Evolutionary conservation across 768 basidiomycete genomes (phyloP), one percentile per base, ranked within the genome.

Genomic region (Lyophyllum decastes): DNA sequence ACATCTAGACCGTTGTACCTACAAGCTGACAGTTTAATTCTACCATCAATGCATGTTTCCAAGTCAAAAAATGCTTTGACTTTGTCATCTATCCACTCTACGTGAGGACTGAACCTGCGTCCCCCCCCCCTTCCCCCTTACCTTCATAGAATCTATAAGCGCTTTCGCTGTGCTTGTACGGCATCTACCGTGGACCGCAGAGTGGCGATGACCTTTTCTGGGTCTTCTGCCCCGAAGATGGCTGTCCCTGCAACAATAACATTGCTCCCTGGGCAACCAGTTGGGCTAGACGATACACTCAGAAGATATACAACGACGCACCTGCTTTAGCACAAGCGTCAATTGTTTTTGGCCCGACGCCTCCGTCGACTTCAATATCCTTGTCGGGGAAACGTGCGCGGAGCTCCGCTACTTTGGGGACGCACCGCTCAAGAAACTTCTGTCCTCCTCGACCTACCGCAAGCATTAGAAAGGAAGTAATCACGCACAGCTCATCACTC

Each of bases 231-330:
- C 41, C 82, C 84, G 68, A 98, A 98, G 59, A 99, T 90, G 6
- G 96, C 95, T 7, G 95, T 98, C 12, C 97, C 97, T 12, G 97
- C 95, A 26, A 99, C 97, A 52, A 98, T 94, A 62, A 99, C 95
- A 67, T 99, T 99, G 74, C 94, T 95, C 21, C 96, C 96, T 95
- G 52, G 19, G 21, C 14, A n/a, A 40, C 10, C 14, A 49, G 22
- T 17, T 43, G 25, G 3, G 27, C 33, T 25, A 25, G 5, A 43
- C 10, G 16, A 17, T 54, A 30, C 50, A 49, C 50, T 43, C 6
- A 14, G 47, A 53, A 54, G 14, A 63, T 22, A 10, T 2, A 22
- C 14, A 26, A 3, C 11, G 16, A 34, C 73, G 49, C 64, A 90
- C 95, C 95, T 38, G 96, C 97, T 55, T 92, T 76, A 2, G 97